Evolutionary conservation across 2,329 filamentous ascomycete species (phyloP).

Genomic region (Colletotrichum ledebouriae): DNA sequence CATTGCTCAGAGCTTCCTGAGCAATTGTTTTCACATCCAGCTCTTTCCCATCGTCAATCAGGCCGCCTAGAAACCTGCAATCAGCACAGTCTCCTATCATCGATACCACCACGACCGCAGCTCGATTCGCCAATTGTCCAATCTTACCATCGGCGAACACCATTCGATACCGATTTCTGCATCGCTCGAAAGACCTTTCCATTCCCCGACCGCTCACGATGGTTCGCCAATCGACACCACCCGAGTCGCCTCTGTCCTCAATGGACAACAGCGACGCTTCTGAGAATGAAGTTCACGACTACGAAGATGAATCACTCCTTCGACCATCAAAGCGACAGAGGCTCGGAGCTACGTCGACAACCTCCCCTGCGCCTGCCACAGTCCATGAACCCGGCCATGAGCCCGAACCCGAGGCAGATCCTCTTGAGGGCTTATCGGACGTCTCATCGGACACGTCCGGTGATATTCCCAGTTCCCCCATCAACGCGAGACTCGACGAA

Average conservation of each 20-base stretch:
- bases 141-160: slow-evolving; percentile 14
- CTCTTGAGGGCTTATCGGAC: slow-evolving; percentile 73
- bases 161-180: slow-evolving; percentile 12
- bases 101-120: neutral
- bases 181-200: slow-evolving; percentile 31
- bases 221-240: slow-evolving; percentile 39
- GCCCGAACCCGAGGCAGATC: slow-evolving; percentile 59
- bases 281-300: slow-evolving; percentile 41
- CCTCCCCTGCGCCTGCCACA: slow-evolving; percentile 66
- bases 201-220: slow-evolving; percentile 21
- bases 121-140: neutral
- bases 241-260: slow-evolving; percentile 42
- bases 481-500: slow-evolving; percentile 77
- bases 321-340: slow-evolving; percentile 55
- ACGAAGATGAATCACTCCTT: slow-evolving; percentile 48
- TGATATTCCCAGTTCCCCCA: slow-evolving; percentile 80
- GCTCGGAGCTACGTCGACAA: slow-evolving; percentile 51
- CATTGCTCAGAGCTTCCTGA: neutral
- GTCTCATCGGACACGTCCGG: slow-evolving; percentile 93
- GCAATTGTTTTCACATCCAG: slow-evolving; percentile 17
- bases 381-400: slow-evolving; percentile 41
- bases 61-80: neutral
- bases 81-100: neutral
- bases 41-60: neutral
- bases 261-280: slow-evolving; percentile 41